Base-by-base conservation (phyloP, 208 protist genomes). In the Acanthamoeba royreba region DNA sequence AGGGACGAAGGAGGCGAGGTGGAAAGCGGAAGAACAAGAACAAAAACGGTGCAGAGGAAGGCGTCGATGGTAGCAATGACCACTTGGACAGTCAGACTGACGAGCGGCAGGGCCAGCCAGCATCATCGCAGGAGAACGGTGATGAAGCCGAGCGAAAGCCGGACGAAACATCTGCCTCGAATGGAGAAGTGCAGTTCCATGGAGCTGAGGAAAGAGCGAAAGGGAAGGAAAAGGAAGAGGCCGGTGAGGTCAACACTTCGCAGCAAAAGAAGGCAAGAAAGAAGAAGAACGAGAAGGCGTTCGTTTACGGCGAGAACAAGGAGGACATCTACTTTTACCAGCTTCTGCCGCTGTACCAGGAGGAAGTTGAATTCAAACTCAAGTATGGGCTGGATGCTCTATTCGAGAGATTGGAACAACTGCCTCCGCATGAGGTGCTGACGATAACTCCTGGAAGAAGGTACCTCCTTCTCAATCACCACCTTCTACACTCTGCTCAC, bases 241-340 rank as follows among this genome's bases (percentile, higher is more conserved):
- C 28, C 0, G 43, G 35, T 31, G n/a, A 58, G 33, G 35, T n/a
- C 43, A 87, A 55, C 46, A 61, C 11, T 35, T 13, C 81, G 45
- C 74, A 53, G 28, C 74, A 85, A 38, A 85, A 77, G 66, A 83
- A 28, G 22, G 72, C 72, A 42, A 49, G 33, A 42, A 43, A 88
- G 52, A 88, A 61, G n/a, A 2, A 40, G 83, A 69, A 66, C 83
- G 55, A 90, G 43, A 33, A 69, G 83, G 49, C 83, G 52, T 90
- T 61, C 22, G 9, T 28, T 3, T 69, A 72, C 38, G 83, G 83
- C 4, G 83, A 69, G 52, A 90, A 46, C 83, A 90, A 90, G 38
- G 83, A 90, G 47, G 83, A 90, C 38, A 52, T 90, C 35, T 90
- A 90, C 49, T 90, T 90, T 52, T 90, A 90, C 55, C 83, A 90